phyloP scores from a whole-genome alignment of 208 protist genomes.

The Chromosphaera perkinsii region DNA sequence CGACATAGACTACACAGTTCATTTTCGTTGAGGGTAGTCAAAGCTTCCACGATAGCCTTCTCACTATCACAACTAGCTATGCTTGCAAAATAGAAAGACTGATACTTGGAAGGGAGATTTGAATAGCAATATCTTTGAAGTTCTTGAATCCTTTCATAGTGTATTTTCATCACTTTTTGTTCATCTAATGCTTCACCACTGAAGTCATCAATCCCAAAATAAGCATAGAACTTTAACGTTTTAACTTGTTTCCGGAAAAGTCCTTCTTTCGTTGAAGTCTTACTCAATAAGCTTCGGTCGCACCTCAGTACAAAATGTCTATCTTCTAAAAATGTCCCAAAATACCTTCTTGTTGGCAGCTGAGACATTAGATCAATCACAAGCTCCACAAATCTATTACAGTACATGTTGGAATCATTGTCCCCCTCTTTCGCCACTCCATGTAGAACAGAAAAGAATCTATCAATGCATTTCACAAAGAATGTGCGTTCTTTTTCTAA shows the following conservation, averaged over 20 bases:
- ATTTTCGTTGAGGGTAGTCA: too few relatives aligned
- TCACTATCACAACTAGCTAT: too few relatives aligned
- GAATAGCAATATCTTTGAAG: conserved; percentile 55
- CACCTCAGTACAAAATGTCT: conserved; percentile 51
- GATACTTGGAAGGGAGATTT: too few relatives aligned
- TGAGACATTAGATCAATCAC: conserved; percentile 68
- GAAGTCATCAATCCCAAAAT: conserved; percentile 70
- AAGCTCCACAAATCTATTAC: conserved; percentile 64
- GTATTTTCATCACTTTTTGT: conserved; percentile 30
- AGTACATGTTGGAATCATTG: neutral
- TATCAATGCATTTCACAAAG: too few relatives aligned
- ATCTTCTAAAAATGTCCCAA: conserved; percentile 61
- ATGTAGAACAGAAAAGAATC: too few relatives aligned
- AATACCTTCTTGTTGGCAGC: conserved; percentile 74
- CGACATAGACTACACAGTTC: too few relatives aligned
- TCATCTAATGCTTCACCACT: conserved; percentile 57
- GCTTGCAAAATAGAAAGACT: too few relatives aligned
- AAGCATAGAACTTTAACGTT: conserved; percentile 58
- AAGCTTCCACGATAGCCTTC: too few relatives aligned
- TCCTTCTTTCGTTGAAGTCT: too few relatives aligned
- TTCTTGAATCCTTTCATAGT: conserved; percentile 34
- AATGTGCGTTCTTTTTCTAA: too few relatives aligned
- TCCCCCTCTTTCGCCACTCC: too few relatives aligned
- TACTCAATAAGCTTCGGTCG: conserved; percentile 1
- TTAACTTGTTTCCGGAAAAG: conserved; percentile 55